Percentiles rank a stretch among this genome's conserved stretches.
Evolutionary conservation across 2,329 filamentous ascomycete genomes (phyloP).

Genomic region (Dactylellina haptotyla): DNA sequence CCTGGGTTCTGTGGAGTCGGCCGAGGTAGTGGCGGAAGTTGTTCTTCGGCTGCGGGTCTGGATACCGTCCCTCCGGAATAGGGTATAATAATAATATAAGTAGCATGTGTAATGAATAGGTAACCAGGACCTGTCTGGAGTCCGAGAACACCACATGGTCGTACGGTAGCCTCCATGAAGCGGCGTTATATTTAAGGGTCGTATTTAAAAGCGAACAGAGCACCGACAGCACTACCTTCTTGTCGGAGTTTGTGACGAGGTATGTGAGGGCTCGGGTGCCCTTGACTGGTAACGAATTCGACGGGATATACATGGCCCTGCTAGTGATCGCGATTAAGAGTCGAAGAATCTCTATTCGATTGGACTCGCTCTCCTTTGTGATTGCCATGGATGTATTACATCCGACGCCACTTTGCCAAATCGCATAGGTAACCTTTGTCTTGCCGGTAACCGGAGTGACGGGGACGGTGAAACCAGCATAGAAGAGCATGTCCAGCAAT

Average conservation of each 20-base stretch:
- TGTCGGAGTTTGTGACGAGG: slow-evolving; percentile 71
- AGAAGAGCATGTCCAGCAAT: slow-evolving; percentile 88
- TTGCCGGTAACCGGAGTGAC: slow-evolving; percentile 72
- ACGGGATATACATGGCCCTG: slow-evolving; percentile 91
- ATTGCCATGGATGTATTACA: slow-evolving; percentile 89
- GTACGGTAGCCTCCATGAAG: slow-evolving; percentile 91
- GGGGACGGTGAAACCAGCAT: slow-evolving; percentile 86
- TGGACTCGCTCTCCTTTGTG: slow-evolving; percentile 91
- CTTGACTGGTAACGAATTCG: slow-evolving; percentile 80
- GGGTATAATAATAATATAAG: slow-evolving; percentile 86
- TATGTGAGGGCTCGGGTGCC: slow-evolving; percentile 88
- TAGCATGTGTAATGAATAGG: slow-evolving; percentile 90
- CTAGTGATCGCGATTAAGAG: slow-evolving; percentile 85
- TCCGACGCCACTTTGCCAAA: slow-evolving; percentile 97
- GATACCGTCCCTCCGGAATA: slow-evolving; percentile 78
- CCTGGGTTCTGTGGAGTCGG: slow-evolving; percentile 87
- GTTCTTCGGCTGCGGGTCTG: slow-evolving; percentile 77
- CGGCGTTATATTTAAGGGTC: slow-evolving; percentile 95
- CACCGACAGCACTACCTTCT: slow-evolving; percentile 72
- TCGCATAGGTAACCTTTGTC: slow-evolving; percentile 86
- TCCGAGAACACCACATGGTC: slow-evolving; percentile 92
- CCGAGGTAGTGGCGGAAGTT: slow-evolving; percentile 93
- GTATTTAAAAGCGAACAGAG: slow-evolving; percentile 75
- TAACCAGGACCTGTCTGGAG: slow-evolving; percentile 86
- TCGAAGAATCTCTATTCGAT: slow-evolving; percentile 81